Evolutionary conservation across 495 filamentous ascomycete species (phyloP).

Genomic region (Talaromyces thailandensis): DNA sequence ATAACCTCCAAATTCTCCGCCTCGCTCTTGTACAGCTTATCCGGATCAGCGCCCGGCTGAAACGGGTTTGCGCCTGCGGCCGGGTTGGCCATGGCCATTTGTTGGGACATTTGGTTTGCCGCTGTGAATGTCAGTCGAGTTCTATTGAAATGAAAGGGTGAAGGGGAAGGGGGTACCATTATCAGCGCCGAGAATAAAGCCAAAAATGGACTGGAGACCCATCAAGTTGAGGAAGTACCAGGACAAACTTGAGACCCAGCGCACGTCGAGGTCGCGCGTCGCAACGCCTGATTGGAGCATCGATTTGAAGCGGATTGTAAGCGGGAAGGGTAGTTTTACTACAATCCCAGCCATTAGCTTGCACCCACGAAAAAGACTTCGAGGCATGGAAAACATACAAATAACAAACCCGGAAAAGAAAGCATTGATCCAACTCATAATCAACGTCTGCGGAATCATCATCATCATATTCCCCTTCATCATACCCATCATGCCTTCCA

Average conservation of each 20-base stretch:
- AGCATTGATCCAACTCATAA: constrained; percentile 99
- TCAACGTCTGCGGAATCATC: constrained; percentile 97
- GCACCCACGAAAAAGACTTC: not conserved
- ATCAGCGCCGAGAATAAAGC: constrained; percentile 89
- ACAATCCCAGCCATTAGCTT: not conserved
- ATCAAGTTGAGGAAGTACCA: constrained; percentile 99
- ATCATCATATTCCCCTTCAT: constrained; percentile 99
- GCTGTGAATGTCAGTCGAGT: constrained; percentile 37
- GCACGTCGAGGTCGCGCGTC: constrained; percentile 89
- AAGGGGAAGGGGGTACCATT: constrained; percentile 51
- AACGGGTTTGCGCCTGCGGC: constrained; percentile 64
- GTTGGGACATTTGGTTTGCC: constrained; percentile 88
- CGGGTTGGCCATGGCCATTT: constrained; percentile 79
- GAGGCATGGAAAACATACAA: constrained; percentile 46
- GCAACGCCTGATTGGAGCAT: constrained; percentile 97
- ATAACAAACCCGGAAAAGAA: constrained; percentile 98
- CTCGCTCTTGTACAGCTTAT: constrained; percentile 86
- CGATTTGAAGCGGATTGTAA: constrained; percentile 97
- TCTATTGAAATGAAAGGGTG: not conserved
- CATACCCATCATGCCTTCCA: constrained; percentile 99
- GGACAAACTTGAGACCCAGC: constrained; percentile 96
- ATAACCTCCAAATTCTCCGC: constrained; percentile 92
- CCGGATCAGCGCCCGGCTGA: constrained; percentile 87
- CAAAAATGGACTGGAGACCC: constrained; percentile 94
- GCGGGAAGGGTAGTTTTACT: constrained; percentile 98